phyloP scores from a whole-genome alignment of 345 rosid species.

The Populus deltoides region DNA sequence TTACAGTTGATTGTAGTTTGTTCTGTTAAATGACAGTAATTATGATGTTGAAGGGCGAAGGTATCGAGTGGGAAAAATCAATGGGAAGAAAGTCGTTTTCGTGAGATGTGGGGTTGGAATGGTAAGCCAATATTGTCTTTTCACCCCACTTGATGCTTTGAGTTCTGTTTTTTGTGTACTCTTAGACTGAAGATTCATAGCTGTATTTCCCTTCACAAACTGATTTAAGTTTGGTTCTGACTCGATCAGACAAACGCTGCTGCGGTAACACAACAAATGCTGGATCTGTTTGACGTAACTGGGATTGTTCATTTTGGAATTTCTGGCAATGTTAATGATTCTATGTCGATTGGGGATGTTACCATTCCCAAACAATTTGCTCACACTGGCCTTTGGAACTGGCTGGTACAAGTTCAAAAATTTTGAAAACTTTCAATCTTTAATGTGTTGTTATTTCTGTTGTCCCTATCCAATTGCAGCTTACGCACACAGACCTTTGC shows the following conservation, averaged over 20 bases:
- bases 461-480: too few relatives aligned
- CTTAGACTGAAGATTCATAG: neutral
- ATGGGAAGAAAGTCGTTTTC: constrained; percentile 43
- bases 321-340: constrained; percentile 47
- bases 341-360: constrained; percentile 66
- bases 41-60: constrained; percentile 37
- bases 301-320: constrained; percentile 58
- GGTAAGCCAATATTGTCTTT: constrained; percentile 17
- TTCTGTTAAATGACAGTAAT: neutral
- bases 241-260: constrained; percentile 49
- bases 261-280: constrained; percentile 56
- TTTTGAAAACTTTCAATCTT: too few relatives aligned
- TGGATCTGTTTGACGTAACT: constrained; percentile 35
- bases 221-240: neutral
- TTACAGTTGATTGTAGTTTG: neutral
- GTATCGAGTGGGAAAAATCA: constrained; percentile 39
- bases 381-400: constrained; percentile 50
- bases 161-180: too few relatives aligned
- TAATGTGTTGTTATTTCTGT: too few relatives aligned
- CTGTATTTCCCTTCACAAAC: neutral
- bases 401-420: constrained; percentile 37
- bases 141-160: too few relatives aligned
- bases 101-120: constrained; percentile 62
- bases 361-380: constrained; percentile 44
- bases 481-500: neutral